Conservation (phyloP, 2,329 filamentous ascomycete genomes). For the Alternaria arborescens region DNA sequence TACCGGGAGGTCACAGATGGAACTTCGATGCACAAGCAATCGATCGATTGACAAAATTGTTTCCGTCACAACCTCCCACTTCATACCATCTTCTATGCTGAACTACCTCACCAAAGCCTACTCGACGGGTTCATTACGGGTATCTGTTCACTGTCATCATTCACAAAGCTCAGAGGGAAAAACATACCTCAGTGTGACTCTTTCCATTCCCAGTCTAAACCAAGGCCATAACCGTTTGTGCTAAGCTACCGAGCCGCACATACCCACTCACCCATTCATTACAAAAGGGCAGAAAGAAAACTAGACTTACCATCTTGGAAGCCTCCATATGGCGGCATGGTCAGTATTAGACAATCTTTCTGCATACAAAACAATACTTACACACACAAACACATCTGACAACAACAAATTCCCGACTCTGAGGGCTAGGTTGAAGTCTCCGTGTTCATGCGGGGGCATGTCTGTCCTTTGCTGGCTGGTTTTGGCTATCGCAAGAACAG, state of each 20-base stretch:
- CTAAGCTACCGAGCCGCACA: neutral
- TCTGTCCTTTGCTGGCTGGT: neutral
- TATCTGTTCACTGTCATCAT: neutral
- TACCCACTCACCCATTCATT: neutral
- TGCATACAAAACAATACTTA: constrained; percentile 30
- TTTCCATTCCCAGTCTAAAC: too few species aligned
- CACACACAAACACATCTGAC: constrained; percentile 41
- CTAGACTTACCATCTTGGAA: neutral
- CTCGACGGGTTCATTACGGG: accelerated
- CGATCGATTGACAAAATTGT: too few species aligned
- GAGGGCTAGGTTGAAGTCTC: constrained; percentile 41
- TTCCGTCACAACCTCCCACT: neutral
- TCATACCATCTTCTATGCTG: neutral
- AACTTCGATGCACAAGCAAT: too few species aligned
- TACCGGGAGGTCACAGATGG: too few species aligned
- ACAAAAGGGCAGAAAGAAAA: neutral
- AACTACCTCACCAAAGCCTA: neutral
- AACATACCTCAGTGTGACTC: neutral
- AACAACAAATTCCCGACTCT: constrained; percentile 48
- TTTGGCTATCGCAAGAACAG: neutral
- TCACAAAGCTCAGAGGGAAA: neutral
- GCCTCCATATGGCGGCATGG: neutral
- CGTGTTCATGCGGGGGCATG: neutral
- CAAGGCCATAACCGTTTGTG: neutral
- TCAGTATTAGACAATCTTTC: neutral